Evolutionary conservation across 73 alveolate species (phyloP).

Genomic region (Durusdinium trenchii): DNA sequence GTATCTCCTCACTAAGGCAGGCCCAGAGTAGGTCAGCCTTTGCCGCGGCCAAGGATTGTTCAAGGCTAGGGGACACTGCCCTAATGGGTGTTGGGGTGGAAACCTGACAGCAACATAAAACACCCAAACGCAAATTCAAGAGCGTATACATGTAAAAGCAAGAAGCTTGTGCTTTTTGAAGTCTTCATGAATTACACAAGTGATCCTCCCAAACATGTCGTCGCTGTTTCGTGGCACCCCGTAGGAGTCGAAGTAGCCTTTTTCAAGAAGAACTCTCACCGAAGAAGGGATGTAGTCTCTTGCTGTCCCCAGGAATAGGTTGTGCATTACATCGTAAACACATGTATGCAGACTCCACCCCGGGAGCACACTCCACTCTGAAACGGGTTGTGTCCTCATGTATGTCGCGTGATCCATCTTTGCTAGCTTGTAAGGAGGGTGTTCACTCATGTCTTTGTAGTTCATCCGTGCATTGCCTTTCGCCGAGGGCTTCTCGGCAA

Average conservation of each 20-base stretch:
- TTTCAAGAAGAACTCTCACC: not conserved
- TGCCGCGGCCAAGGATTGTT: not conserved
- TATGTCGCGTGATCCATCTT: not conserved
- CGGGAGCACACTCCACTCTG: not conserved
- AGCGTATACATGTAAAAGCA: no score
- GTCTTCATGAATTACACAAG: not conserved
- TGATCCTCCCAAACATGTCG: not conserved
- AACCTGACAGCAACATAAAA: no score
- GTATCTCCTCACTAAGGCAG: not conserved
- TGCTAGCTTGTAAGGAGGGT: not conserved
- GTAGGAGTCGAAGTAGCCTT: not conserved
- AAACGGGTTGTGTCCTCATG: not conserved
- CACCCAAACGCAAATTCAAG: no score
- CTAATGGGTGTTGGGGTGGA: no score
- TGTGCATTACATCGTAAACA: not conserved
- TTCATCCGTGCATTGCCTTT: not conserved
- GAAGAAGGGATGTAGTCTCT: not conserved
- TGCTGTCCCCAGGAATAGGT: not conserved
- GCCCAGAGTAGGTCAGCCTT: not conserved
- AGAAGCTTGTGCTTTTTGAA: not conserved
- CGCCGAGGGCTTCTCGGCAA: slow-evolving; percentile 12
- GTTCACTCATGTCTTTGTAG: not conserved
- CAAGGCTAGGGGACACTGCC: no score
- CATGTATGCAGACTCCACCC: not conserved
- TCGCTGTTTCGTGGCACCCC: not conserved